Percentiles rank a stretch among this genome's conserved stretches.
Evolutionary conservation across 2,329 filamentous ascomycete genomes (phyloP).

Genomic region (Neopestalotiopsis rosae): DNA sequence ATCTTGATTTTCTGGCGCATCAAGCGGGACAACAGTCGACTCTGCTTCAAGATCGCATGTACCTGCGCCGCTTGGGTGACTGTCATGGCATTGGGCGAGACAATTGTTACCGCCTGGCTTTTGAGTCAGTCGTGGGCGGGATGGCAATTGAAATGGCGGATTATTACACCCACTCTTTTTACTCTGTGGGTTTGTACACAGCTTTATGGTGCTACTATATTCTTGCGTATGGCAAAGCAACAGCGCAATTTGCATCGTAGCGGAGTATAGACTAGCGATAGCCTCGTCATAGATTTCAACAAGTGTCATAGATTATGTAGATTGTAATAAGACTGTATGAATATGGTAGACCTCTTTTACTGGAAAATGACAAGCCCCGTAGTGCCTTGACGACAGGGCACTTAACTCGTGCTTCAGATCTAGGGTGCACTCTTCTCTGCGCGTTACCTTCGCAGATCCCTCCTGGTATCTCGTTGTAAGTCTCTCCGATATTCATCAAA

Average conservation of each 20-base stretch:
- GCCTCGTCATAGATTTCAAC: too few relatives aligned
- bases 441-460: too few relatives aligned
- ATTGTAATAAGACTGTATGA: too few relatives aligned
- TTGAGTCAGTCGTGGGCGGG: neutral
- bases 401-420: too few relatives aligned
- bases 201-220: conserved; percentile 6
- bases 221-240: neutral
- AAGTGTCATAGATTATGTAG: too few relatives aligned
- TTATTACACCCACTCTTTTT: conserved; percentile 11
- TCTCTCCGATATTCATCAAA: too few relatives aligned
- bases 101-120: neutral
- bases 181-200: conserved; percentile 14
- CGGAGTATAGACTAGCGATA: too few relatives aligned
- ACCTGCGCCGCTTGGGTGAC: neutral
- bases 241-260: neutral
- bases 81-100: conserved; percentile 2
- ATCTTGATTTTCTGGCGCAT: conserved; percentile 11
- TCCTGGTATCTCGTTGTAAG: too few relatives aligned
- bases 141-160: conserved; percentile 9
- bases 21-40: neutral
- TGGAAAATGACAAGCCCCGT: fast-evolving
- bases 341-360: too few relatives aligned
- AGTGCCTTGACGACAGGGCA: too few relatives aligned
- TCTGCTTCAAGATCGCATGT: neutral
- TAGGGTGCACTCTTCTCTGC: too few relatives aligned